Conservation (phyloP, 202 grass and related monocot genomes). For the Carex arenaria region DNA sequence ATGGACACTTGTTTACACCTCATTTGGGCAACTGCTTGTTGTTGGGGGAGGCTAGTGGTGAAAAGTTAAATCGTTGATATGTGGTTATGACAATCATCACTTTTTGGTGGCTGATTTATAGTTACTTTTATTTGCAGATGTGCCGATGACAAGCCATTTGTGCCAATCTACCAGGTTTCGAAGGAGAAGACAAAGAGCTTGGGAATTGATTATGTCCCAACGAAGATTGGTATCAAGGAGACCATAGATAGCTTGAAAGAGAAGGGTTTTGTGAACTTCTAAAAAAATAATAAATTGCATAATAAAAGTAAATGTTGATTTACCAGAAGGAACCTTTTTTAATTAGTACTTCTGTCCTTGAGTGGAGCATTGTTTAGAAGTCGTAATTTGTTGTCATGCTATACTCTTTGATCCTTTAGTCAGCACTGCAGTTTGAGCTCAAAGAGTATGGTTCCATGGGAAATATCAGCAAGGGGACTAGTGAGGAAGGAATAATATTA, state of each 20-base stretch:
- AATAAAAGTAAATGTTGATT: not conserved
- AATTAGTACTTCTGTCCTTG: not conserved
- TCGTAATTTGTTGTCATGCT: slow-evolving; percentile 3
- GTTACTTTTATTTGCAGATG: slow-evolving; percentile 38
- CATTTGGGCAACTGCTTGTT: not conserved
- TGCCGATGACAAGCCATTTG: slow-evolving; percentile 55
- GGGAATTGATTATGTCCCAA: slow-evolving; percentile 48
- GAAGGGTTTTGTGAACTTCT: slow-evolving; percentile 51
- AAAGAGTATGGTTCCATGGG: not conserved
- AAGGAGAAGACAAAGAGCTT: slow-evolving; percentile 50
- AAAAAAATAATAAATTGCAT: not conserved
- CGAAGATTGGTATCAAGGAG: slow-evolving; percentile 56
- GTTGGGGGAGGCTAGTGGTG: not conserved
- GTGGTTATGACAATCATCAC: not conserved
- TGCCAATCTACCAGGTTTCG: slow-evolving; percentile 46
- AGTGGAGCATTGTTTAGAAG: not conserved
- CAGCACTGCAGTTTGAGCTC: not conserved
- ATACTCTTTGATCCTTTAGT: not conserved
- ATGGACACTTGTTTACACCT: not conserved
- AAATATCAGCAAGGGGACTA: not conserved
- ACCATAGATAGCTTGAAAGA: slow-evolving; percentile 79
- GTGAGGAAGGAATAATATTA: not conserved
- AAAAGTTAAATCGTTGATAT: not conserved
- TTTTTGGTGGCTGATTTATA: not conserved
- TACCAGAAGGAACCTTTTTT: not conserved